phyloP scores from a whole-genome alignment of 768 basidiomycete species.

The Panus rudis region DNA sequence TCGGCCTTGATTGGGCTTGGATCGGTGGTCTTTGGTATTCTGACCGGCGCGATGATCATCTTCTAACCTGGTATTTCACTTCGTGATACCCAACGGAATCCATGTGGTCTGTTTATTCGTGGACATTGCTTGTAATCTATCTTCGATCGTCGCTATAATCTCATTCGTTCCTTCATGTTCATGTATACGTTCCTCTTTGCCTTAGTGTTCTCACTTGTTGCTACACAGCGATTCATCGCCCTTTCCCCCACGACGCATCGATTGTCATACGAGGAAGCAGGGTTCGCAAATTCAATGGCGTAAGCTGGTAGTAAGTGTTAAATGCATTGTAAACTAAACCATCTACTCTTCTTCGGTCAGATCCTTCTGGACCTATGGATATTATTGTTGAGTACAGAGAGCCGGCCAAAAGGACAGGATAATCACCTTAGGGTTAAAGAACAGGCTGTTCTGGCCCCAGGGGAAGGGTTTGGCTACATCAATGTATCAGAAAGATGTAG shows the following conservation, averaged over 20 bases:
- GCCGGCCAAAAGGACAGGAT: background rate
- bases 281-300: too few species aligned
- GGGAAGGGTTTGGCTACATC: constrained; percentile 60
- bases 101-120: too few species aligned
- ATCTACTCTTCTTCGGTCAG: constrained; percentile 31
- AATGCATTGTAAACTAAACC: too few species aligned
- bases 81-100: too few species aligned
- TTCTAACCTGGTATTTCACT: too few species aligned
- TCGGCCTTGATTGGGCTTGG: too few species aligned
- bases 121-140: constrained; percentile 5
- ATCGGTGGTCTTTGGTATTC: constrained; percentile 9
- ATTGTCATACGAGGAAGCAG: background rate
- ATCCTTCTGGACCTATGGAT: constrained; percentile 56
- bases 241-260: too few species aligned
- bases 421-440: constrained; percentile 71
- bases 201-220: too few species aligned
- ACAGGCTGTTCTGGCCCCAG: constrained; percentile 79
- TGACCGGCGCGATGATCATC: background rate
- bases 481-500: background rate
- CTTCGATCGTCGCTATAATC: too few species aligned
- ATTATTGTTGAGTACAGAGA: constrained; percentile 3
- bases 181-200: background rate
- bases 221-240: too few species aligned
- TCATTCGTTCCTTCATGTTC: too few species aligned
- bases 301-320: too few species aligned